phyloP scores from a whole-genome alignment of 306 rosid species.

The Clitoria ternatea region DNA sequence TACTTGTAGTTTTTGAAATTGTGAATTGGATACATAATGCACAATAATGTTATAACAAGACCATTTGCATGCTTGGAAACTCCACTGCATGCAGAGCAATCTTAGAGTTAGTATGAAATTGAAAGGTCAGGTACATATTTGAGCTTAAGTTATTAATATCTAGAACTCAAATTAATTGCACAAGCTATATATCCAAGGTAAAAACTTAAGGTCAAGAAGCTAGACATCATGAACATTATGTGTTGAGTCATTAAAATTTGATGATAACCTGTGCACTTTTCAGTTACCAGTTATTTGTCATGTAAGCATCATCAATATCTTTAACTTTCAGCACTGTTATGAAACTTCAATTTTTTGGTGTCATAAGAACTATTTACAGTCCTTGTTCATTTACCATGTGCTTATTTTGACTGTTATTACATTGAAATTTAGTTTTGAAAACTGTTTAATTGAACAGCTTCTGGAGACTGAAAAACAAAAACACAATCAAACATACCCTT shows the following conservation, averaged over 20 bases:
- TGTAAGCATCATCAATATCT: not conserved
- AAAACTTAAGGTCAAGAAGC: not conserved
- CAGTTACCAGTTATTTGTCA: not conserved
- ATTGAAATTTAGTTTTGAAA: too few relatives aligned
- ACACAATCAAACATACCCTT: too few relatives aligned
- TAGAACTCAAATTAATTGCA: not conserved
- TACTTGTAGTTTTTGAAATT: not conserved
- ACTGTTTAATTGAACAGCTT: too few relatives aligned
- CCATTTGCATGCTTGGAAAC: not conserved
- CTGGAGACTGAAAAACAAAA: too few relatives aligned
- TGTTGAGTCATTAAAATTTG: not conserved
- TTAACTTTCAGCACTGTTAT: not conserved
- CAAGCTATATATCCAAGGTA: not conserved
- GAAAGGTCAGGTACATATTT: not conserved
- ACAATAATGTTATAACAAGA: not conserved
- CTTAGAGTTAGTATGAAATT: not conserved
- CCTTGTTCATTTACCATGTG: not conserved
- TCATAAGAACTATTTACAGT: not conserved
- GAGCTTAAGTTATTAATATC: not conserved
- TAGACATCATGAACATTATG: not conserved
- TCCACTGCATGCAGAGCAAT: not conserved
- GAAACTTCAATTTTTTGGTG: not conserved
- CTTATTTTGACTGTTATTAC: not conserved
- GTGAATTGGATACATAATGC: not conserved
- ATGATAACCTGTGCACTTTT: not conserved